A percentile compares a stretch with the other conserved stretches of the same genome.
Conservation (phyloP, 495 filamentous ascomycete genomes). For the Penicillium pancosmium region DNA sequence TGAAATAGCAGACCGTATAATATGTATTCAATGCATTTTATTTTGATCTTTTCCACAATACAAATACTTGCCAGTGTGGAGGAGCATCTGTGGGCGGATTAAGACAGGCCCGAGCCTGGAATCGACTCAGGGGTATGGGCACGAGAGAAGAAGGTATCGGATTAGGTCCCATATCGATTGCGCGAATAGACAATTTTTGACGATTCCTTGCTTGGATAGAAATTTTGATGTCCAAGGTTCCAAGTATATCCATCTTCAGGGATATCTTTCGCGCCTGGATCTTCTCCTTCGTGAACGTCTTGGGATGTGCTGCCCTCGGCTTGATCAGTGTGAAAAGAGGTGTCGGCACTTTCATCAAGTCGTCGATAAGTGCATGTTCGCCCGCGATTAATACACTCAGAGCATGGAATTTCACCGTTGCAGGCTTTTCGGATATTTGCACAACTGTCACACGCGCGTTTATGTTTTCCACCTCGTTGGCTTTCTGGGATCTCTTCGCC, state of each 20-base stretch:
- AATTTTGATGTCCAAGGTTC: conserved; percentile 30
- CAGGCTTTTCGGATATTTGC: conserved; percentile 39
- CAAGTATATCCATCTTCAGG: conserved; percentile 12
- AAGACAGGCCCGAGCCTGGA: no score
- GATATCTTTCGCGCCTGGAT: background rate
- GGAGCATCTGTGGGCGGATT: no score
- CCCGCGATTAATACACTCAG: conserved; percentile 31
- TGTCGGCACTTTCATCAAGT: conserved; percentile 11
- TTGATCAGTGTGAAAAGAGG: background rate
- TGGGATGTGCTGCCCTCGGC: background rate
- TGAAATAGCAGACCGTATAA: no score
- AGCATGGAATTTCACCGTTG: conserved; percentile 30
- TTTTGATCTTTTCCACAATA: no score
- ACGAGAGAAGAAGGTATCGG: no score
- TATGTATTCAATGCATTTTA: no score
- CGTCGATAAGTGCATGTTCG: conserved; percentile 37
- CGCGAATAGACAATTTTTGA: conserved; percentile 12
- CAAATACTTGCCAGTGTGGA: no score
- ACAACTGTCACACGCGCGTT: conserved; percentile 42
- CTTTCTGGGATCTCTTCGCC: conserved; percentile 31
- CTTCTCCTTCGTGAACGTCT: background rate
- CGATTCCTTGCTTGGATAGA: conserved; percentile 21
- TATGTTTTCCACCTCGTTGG: conserved; percentile 34
- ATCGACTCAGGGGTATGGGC: no score
- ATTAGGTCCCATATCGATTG: conserved; percentile 12